Evolutionary conservation across 495 filamentous ascomycete species (phyloP), one percentile per base, ranked within the genome.

Genomic region (Neurospora sp.): DNA sequence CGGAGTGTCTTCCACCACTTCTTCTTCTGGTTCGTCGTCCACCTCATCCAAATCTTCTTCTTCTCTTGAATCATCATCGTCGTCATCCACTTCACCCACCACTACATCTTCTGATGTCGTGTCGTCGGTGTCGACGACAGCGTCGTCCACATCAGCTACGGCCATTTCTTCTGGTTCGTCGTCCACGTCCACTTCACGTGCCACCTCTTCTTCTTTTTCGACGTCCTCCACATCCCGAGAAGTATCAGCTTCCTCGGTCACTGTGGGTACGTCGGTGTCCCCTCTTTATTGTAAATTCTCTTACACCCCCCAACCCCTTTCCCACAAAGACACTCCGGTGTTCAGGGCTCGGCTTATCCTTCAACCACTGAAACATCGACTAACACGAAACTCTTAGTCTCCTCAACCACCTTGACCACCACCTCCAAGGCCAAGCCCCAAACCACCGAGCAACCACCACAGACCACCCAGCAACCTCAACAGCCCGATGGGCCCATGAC

Each of bases 211-310:
- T 61, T 35, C 53, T 65, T 65, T 18, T 8, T 8, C 27, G 14
- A 37, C 53, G 27, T 65, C 59, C 22, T 70, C 73, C 68, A 69
- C 73, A 47, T 68, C 53, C 31, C 40, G 59, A 42, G 69, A 74
- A 12, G 37, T 68, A 41, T 45, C 73, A 44, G 73, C 78, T 71
- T 78, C 77, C 53, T 74, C 75, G 38, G 69, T 71, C 45, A 41
- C 75, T 44, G 79, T 75, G 75, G 77, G 76, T 78, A 78, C 59
- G 79, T 79, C 68, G 59, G 69, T 71, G n/a, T 72, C 20, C 10
- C 44, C 18, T 40, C 53, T 65, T 65, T 16, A 31, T 14, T 65
- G 53, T 65, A 65, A 65, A 65, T 35, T 1, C 53, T 27, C 53
- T 4, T 61, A 35, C 14, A 65, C 8, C 53, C 22, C 27, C 53